A percentile compares a stretch with the other conserved stretches of the same genome.
Evolutionary conservation across 1,284 basidiomycete genomes (phyloP).

Genomic region (Papiliotrema fonsecae): DNA sequence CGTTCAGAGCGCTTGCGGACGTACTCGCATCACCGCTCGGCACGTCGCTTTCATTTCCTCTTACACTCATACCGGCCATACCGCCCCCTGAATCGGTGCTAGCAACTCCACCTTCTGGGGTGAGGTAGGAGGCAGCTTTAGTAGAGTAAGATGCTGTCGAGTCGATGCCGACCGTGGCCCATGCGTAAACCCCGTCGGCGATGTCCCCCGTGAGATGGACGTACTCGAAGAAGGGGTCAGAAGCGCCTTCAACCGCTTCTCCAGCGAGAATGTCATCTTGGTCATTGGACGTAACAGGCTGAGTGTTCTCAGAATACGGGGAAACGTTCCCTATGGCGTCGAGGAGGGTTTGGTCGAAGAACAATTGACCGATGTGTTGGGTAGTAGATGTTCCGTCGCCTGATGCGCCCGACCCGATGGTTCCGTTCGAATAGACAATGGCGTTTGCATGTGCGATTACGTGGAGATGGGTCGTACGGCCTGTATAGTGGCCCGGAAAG

Average conservation of each 20-base stretch:
- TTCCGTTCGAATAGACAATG: constrained; percentile 20
- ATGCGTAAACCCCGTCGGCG: constrained; percentile 18
- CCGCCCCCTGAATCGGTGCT: no score
- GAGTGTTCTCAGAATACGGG: constrained; percentile 45
- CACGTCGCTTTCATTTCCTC: no score
- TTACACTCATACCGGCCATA: no score
- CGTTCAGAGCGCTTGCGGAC: no score
- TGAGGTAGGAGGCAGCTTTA: constrained; percentile 5
- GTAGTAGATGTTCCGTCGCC: constrained; percentile 12
- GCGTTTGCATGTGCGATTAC: constrained; percentile 18
- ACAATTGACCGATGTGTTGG: constrained; percentile 51
- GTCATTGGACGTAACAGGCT: constrained; percentile 8
- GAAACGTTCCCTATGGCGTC: constrained; percentile 39
- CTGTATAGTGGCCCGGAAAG: constrained; percentile 60
- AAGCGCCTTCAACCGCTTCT: constrained; percentile 8
- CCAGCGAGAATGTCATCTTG: constrained; percentile 14
- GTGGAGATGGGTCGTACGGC: constrained; percentile 25
- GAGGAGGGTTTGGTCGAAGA: constrained; percentile 50
- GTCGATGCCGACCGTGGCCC: constrained; percentile 19
- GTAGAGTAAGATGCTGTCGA: constrained; percentile 6
- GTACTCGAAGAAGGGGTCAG: constrained; percentile 20
- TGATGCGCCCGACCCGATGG: constrained; percentile 40
- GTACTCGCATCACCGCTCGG: no score
- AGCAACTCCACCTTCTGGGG: constrained; percentile 11
- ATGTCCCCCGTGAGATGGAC: constrained; percentile 16